Conservation (phyloP, 2,329 filamentous ascomycete species). For the Xylariales sp. region DNA sequence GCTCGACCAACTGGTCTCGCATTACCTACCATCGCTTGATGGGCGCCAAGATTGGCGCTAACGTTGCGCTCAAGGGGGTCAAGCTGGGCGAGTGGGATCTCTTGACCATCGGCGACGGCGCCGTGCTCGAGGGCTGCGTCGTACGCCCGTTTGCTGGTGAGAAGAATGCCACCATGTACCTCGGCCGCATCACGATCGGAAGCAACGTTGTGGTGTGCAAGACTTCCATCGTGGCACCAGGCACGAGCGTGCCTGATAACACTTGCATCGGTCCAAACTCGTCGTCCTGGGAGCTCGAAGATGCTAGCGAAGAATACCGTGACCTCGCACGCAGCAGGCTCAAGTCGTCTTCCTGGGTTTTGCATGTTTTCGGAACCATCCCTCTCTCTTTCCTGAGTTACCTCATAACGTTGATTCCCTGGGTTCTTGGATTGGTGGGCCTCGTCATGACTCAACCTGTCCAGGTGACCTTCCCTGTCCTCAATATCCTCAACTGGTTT, state of each 20-base stretch:
- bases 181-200: conserved; percentile 46
- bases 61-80: conserved; percentile 41
- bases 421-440: conserved; percentile 38
- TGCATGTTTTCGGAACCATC: conserved; percentile 34
- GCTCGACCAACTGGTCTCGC: conserved; percentile 30
- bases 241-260: conserved; percentile 40
- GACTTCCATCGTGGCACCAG: conserved; percentile 45
- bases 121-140: conserved; percentile 40
- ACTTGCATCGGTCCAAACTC: conserved; percentile 53
- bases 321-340: conserved; percentile 32
- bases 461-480: conserved; percentile 28
- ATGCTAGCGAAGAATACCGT: conserved; percentile 42
- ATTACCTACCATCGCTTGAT: conserved; percentile 45
- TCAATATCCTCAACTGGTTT: conserved; percentile 44
- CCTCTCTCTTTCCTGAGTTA: conserved; percentile 36
- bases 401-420: conserved; percentile 40
- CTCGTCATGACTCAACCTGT: conserved; percentile 35
- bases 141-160: conserved; percentile 51
- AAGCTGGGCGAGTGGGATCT: conserved; percentile 53
- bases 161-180: conserved; percentile 53
- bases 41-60: conserved; percentile 48
- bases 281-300: conserved; percentile 50
- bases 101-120: conserved; percentile 47
- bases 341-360: conserved; percentile 39
- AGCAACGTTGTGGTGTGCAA: conserved; percentile 41